Evolutionary conservation across 805 yeast species (phyloP).

Genomic region (Yamadazyma paraphyllophila): DNA sequence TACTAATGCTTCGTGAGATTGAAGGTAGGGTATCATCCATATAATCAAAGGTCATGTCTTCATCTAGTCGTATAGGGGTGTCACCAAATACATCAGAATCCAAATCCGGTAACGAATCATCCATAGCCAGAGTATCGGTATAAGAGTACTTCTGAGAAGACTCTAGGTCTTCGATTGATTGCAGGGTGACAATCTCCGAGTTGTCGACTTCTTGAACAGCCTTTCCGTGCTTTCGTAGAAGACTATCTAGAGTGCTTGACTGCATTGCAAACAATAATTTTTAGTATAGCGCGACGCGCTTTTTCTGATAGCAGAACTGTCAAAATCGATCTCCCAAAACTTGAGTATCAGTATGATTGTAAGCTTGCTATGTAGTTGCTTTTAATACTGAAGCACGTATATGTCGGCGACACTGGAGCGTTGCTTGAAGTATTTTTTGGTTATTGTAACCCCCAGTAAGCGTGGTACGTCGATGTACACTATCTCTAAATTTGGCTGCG

Average conservation of each 20-base stretch:
- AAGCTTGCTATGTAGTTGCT: no score
- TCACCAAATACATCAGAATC: neutral
- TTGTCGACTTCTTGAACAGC: neutral
- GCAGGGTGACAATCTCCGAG: constrained; percentile 1
- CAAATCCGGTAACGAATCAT: neutral
- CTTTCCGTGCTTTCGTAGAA: constrained; percentile 7
- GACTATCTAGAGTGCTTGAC: constrained; percentile 9
- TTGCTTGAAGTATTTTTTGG: no score
- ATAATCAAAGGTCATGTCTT: neutral
- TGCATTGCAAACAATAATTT: constrained; percentile 3
- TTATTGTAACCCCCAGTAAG: no score
- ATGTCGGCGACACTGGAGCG: no score
- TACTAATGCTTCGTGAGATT: neutral
- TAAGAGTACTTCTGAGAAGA: neutral
- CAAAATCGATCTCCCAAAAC: no score
- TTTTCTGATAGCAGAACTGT: no score
- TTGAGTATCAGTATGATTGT: no score
- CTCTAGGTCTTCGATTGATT: neutral
- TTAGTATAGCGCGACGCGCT: constrained; percentile 9
- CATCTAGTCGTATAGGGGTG: neutral
- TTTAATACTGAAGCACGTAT: no score
- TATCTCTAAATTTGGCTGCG: neutral
- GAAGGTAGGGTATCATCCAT: neutral
- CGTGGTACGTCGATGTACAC: neutral
- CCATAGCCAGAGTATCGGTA: neutral